Percentiles rank a stretch among this genome's conserved stretches.
phyloP scores from a whole-genome alignment of 805 yeast genomes.

The Pachysolen tannophilus region DNA sequence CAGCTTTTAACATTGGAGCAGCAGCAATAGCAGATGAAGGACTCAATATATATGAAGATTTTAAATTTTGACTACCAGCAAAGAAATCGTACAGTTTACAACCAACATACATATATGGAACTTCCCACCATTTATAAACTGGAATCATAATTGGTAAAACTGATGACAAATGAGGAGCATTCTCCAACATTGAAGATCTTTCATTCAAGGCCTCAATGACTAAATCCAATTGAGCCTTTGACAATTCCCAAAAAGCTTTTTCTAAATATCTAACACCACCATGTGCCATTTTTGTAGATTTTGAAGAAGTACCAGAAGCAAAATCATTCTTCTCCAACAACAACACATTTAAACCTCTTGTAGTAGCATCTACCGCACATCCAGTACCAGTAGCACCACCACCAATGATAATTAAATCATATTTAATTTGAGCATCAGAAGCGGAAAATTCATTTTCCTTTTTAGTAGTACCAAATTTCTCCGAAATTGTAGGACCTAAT shows the following conservation, averaged over 20 bases:
- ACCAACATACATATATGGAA: constrained; percentile 89
- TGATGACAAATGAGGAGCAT: constrained; percentile 86
- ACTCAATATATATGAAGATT: constrained; percentile 66
- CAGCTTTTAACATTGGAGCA: constrained; percentile 80
- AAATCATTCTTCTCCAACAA: constrained; percentile 82
- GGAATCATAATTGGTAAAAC: constrained; percentile 92
- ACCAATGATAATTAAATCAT: constrained; percentile 82
- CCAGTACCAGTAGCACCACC: constrained; percentile 98
- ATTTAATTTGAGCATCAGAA: constrained; percentile 37
- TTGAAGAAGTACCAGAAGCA: constrained; percentile 88
- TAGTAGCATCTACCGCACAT: constrained; percentile 82
- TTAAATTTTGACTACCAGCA: constrained; percentile 83
- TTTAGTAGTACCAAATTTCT: too few relatives aligned
- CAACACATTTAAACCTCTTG: constrained; percentile 86
- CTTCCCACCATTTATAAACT: constrained; percentile 93
- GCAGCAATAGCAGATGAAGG: constrained; percentile 57
- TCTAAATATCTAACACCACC: constrained; percentile 96
- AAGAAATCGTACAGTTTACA: constrained; percentile 87
- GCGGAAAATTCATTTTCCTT: constrained; percentile 9
- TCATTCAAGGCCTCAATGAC: constrained; percentile 87
- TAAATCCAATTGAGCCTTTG: constrained; percentile 80
- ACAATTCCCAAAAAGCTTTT: constrained; percentile 87
- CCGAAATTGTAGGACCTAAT: constrained; percentile 24
- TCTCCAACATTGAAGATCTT: constrained; percentile 75
- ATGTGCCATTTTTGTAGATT: constrained; percentile 93